A percentile compares a stretch with the other conserved stretches of the same genome.
Conservation (phyloP, 305 asterid species). For the Fraxinus paxiana region DNA sequence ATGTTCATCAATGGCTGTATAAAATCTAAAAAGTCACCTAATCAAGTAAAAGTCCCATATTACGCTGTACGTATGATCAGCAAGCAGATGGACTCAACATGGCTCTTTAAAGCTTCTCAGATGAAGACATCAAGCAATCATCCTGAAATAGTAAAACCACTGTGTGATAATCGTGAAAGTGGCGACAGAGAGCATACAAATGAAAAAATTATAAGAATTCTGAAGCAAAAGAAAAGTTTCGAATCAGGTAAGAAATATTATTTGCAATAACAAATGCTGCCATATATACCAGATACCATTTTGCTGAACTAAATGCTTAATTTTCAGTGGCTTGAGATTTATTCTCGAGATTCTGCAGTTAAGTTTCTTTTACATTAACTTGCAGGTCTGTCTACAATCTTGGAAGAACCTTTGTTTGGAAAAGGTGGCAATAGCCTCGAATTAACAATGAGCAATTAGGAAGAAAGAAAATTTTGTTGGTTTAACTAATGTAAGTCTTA, state of each 20-base stretch:
- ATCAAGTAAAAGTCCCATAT: constrained; percentile 40
- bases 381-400: constrained; percentile 49
- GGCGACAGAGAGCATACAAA: constrained; percentile 3
- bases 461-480: constrained; percentile 13
- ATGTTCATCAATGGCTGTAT: constrained; percentile 46
- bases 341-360: not conserved
- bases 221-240: constrained; percentile 31
- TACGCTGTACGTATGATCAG: constrained; percentile 60
- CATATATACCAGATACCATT: not conserved
- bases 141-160: constrained; percentile 16
- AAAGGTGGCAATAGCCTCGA: constrained; percentile 33
- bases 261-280: not conserved
- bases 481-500: not conserved
- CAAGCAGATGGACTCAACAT: constrained; percentile 70
- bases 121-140: constrained; percentile 23
- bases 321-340: not conserved
- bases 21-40: constrained; percentile 26
- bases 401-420: constrained; percentile 42
- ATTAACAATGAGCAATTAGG: constrained; percentile 19
- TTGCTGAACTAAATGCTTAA: not conserved
- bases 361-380: not conserved
- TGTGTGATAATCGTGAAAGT: constrained; percentile 12
- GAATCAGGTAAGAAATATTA: constrained; percentile 33
- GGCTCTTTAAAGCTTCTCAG: constrained; percentile 55
- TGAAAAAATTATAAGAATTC: constrained; percentile 14